A percentile compares a stretch with the other conserved stretches of the same genome.
phyloP scores from a whole-genome alignment of 2,329 filamentous ascomycete species.

The Colletotrichum viniferum region DNA sequence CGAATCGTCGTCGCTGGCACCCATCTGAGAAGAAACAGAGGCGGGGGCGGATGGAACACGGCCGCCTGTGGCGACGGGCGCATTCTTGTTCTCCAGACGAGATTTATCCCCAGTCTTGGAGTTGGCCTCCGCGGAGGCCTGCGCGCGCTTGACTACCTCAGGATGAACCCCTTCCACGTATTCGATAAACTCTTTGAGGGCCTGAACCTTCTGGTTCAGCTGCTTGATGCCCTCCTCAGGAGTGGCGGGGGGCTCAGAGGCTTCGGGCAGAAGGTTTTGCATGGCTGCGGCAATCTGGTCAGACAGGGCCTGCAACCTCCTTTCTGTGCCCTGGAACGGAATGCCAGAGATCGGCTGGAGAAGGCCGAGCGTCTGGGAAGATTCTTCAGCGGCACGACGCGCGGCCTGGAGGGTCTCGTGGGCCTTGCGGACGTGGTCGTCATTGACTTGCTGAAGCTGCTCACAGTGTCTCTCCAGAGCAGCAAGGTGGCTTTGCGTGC shows the following conservation, averaged over 20 bases:
- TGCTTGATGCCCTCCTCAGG: background rate
- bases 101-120: background rate
- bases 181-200: constrained; percentile 17
- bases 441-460: background rate
- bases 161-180: constrained; percentile 17
- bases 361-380: background rate
- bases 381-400: background rate
- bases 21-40: constrained; percentile 12
- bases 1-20: constrained; percentile 2
- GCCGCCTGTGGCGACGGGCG: background rate
- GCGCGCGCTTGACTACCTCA: constrained; percentile 7
- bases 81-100: background rate
- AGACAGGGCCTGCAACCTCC: constrained; percentile 6
- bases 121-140: background rate
- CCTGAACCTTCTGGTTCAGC: constrained; percentile 5
- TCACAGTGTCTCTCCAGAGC: constrained; percentile 4
- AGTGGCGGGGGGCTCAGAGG: background rate
- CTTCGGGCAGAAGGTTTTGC: background rate
- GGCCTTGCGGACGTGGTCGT: background rate
- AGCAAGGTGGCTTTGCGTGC: background rate
- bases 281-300: constrained; percentile 5
- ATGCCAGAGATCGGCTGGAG: constrained; percentile 13
- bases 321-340: constrained; percentile 10
- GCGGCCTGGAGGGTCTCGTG: background rate
- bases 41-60: constrained; percentile 11